A percentile compares a stretch with the other conserved stretches of the same genome.
Conservation (phyloP, 108 stramenopile species). For the Bacterosira constricta region DNA sequence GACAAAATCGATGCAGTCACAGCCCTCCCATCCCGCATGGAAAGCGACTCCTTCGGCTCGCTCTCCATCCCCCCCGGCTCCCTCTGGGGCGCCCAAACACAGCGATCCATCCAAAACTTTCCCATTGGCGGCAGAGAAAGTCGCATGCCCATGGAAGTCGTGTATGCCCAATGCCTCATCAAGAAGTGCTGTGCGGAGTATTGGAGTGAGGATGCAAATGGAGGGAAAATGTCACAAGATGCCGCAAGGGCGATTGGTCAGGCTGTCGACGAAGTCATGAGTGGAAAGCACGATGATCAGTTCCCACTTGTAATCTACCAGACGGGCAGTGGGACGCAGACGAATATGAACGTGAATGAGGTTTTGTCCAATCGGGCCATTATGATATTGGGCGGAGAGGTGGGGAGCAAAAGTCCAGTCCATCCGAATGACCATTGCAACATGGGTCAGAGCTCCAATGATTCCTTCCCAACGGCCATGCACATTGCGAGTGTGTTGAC, state of each 20-base stretch:
- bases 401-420: constrained; percentile 90
- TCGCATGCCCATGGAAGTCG: constrained; percentile 93
- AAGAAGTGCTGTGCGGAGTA: constrained; percentile 95
- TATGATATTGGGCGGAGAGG: constrained; percentile 89
- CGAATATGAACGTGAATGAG: constrained; percentile 99
- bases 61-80: constrained; percentile 74
- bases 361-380: constrained; percentile 97
- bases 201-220: constrained; percentile 55
- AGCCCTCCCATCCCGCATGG: constrained; percentile 70
- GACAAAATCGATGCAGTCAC: constrained; percentile 16
- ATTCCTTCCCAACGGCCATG: constrained; percentile 98
- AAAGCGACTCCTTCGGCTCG: constrained; percentile 84
- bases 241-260: constrained; percentile 81
- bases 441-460: constrained; percentile 95
- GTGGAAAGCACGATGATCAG: constrained; percentile 91
- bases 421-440: constrained; percentile 99
- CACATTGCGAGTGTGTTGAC: constrained; percentile 89
- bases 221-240: constrained; percentile 64
- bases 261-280: constrained; percentile 93
- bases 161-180: constrained; percentile 89
- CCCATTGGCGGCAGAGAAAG: constrained; percentile 92
- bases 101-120: constrained; percentile 95
- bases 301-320: constrained; percentile 97
- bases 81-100: constrained; percentile 92
- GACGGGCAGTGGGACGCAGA: constrained; percentile 97